phyloP scores from a whole-genome alignment of 495 filamentous ascomycete species.

The Penicillium nucicola region DNA sequence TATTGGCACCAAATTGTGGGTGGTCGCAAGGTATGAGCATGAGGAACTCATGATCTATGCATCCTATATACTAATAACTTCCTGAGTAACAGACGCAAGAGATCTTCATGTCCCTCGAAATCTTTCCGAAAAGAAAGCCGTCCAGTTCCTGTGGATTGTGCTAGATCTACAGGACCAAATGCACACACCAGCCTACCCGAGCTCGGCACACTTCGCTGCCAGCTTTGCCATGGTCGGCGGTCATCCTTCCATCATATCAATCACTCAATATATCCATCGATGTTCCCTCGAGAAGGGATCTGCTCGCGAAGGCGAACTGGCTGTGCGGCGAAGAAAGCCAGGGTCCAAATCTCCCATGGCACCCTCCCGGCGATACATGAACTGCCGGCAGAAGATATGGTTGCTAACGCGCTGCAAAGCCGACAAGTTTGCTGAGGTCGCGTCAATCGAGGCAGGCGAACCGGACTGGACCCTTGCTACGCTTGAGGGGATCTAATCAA shows the following conservation, averaged over 20 bases:
- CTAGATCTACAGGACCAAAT: too few species aligned
- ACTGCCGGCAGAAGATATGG: not conserved
- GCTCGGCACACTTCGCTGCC: not conserved
- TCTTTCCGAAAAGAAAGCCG: not conserved
- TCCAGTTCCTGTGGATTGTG: not conserved
- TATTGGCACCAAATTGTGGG: not conserved
- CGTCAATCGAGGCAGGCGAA: too few species aligned
- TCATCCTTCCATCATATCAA: not conserved
- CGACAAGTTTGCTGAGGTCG: too few species aligned
- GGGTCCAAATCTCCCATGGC: not conserved
- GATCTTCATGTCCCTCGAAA: not conserved
- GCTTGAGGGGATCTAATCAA: too few species aligned
- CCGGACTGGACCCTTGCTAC: too few species aligned
- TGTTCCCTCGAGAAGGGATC: not conserved
- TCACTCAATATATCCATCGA: not conserved
- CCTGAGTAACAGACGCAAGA: not conserved
- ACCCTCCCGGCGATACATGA: not conserved
- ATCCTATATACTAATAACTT: not conserved
- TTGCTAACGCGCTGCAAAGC: not conserved
- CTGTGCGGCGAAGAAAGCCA: constrained; percentile 1
- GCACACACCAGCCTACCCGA: not conserved
- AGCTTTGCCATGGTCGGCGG: not conserved
- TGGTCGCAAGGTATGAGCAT: constrained; percentile 1
- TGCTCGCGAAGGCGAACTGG: constrained; percentile 2
- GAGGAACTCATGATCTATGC: not conserved